Conservation (phyloP, 1,284 basidiomycete species). For the Leccinum pallidistipes region DNA sequence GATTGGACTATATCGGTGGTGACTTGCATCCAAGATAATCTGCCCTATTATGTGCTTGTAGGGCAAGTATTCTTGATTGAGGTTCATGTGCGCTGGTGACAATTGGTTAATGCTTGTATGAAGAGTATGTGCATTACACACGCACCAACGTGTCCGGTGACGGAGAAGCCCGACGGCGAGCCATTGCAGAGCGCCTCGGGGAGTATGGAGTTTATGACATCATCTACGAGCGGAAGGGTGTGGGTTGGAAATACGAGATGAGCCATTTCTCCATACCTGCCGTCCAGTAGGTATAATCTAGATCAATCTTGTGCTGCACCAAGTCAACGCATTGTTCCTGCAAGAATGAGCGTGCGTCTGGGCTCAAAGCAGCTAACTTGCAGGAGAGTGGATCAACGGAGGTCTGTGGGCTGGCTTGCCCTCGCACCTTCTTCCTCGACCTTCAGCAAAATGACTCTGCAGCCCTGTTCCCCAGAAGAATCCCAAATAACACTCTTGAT, state of each 20-base stretch:
- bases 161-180: constrained; percentile 86
- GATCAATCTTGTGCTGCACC: constrained; percentile 56
- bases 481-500: constrained; percentile 58
- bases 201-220: constrained; percentile 78
- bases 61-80: constrained; percentile 88
- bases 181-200: constrained; percentile 76
- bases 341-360: constrained; percentile 55
- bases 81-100: constrained; percentile 77
- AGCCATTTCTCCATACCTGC: constrained; percentile 53
- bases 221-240: constrained; percentile 51
- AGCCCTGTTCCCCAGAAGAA: constrained; percentile 44
- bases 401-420: constrained; percentile 3
- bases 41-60: constrained; percentile 92
- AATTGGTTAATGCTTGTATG: constrained; percentile 2
- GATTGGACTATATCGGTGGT: background rate
- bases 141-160: constrained; percentile 89
- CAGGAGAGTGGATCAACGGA: constrained; percentile 28
- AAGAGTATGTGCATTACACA: background rate
- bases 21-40: constrained; percentile 83
- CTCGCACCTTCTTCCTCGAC: constrained; percentile 58
- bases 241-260: background rate
- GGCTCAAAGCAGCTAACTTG: constrained; percentile 68
- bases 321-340: constrained; percentile 53
- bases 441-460: constrained; percentile 63
- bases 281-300: constrained; percentile 86